Evolutionary conservation across 1,284 basidiomycete species (phyloP).

Genomic region (Rugosomyces carneus): DNA sequence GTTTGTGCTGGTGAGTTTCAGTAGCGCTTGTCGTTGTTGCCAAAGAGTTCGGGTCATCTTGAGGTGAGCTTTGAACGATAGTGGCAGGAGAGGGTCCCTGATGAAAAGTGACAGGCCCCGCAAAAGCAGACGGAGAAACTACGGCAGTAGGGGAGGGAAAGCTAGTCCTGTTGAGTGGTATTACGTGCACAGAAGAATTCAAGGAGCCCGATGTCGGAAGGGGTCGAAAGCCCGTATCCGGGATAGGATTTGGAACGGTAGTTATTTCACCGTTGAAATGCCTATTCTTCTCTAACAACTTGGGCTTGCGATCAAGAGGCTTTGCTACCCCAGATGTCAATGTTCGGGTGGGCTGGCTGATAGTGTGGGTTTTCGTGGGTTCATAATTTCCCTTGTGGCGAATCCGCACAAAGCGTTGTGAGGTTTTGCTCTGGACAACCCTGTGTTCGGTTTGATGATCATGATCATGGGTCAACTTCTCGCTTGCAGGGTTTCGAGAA

Average conservation of each 20-base stretch:
- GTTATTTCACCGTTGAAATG: constrained; percentile 26
- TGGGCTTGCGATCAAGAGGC: constrained; percentile 8
- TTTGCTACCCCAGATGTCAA: background rate
- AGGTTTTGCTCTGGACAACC: constrained; percentile 4
- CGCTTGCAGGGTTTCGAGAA: constrained; percentile 1
- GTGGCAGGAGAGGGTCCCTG: constrained; percentile 17
- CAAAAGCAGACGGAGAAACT: constrained; percentile 11
- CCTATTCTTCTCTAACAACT: constrained; percentile 22
- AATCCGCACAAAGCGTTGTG: constrained; percentile 16
- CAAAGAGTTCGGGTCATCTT: constrained; percentile 6
- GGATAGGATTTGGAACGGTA: constrained; percentile 49
- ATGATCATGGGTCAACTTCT: constrained; percentile 2
- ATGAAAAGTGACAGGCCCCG: constrained; percentile 5
- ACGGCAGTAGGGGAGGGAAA: constrained; percentile 15
- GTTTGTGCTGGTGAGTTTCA: constrained; percentile 13
- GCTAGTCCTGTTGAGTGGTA: constrained; percentile 14
- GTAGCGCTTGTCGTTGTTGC: constrained; percentile 8
- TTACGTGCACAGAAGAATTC: constrained; percentile 10
- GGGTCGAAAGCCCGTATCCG: constrained; percentile 36
- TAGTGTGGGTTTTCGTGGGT: constrained; percentile 1
- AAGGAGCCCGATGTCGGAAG: constrained; percentile 8
- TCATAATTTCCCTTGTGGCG: constrained; percentile 8
- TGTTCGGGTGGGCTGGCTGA: background rate
- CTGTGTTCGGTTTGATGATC: background rate
- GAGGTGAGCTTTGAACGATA: constrained; percentile 10